Conservation (phyloP, 345 rosid species). For the Psidium friedrichsthalianum region DNA sequence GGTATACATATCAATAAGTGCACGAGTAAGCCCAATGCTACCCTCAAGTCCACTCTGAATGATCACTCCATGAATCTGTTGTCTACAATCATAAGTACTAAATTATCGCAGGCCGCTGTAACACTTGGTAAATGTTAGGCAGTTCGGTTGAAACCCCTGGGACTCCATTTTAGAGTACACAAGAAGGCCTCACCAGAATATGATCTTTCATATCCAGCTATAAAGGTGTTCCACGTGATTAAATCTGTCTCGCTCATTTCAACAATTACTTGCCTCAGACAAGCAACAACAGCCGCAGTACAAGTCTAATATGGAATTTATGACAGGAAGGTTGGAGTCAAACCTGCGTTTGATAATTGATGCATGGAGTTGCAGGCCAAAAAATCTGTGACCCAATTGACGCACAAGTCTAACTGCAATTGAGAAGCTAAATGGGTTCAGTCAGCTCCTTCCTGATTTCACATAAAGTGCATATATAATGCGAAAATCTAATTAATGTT, state of each 20-base stretch:
- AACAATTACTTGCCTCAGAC: constrained; percentile 39
- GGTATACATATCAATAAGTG: constrained; percentile 76
- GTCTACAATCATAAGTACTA: constrained; percentile 53
- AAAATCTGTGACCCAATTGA: constrained; percentile 35
- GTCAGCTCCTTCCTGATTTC: constrained; percentile 36
- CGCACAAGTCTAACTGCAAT: constrained; percentile 75
- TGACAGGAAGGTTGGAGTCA: constrained; percentile 55
- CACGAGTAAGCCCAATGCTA: constrained; percentile 47
- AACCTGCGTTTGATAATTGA: constrained; percentile 40
- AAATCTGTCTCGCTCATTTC: constrained; percentile 56
- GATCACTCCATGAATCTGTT: constrained; percentile 69
- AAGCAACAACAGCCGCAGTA: constrained; percentile 64
- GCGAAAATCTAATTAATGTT: background rate
- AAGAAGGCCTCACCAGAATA: constrained; percentile 38
- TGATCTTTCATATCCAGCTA: constrained; percentile 60
- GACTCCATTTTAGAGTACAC: constrained; percentile 52
- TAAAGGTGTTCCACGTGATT: constrained; percentile 73
- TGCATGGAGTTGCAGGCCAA: constrained; percentile 59
- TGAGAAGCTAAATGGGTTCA: constrained; percentile 54
- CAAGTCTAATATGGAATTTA: constrained; percentile 75
- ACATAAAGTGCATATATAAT: background rate
- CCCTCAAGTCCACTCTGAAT: constrained; percentile 40
- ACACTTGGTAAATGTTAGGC: constrained; percentile 60
- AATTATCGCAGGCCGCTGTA: constrained; percentile 58
- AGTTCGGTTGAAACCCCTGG: constrained; percentile 57